Conservation (phyloP, 345 rosid genomes). For the Pistacia integerrima region DNA sequence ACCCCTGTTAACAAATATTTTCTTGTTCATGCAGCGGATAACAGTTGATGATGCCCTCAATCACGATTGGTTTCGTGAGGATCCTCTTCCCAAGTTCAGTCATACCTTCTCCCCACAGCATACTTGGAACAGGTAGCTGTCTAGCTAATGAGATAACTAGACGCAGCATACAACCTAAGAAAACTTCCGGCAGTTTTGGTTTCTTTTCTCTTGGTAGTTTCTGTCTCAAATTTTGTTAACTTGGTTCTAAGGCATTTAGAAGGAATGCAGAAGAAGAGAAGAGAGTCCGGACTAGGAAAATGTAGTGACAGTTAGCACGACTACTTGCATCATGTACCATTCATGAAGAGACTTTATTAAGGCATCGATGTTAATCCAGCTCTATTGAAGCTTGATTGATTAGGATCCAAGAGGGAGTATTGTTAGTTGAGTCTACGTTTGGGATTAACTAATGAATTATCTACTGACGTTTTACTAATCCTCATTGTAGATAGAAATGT, state of each 20-base stretch:
- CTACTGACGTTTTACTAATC: neutral
- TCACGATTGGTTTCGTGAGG: conserved; percentile 84
- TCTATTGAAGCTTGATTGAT: neutral
- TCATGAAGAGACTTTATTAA: neutral
- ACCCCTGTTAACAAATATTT: conserved; percentile 10
- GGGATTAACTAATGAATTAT: no score
- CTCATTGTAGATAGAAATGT: neutral
- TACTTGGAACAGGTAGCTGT: conserved; percentile 33
- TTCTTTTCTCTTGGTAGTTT: neutral
- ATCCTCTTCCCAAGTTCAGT: conserved; percentile 76
- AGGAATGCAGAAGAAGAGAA: neutral
- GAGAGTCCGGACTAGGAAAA: neutral
- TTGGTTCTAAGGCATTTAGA: neutral
- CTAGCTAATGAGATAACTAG: conserved; percentile 11
- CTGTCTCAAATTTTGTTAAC: neutral
- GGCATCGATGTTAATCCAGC: no score
- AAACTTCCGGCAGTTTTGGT: conserved; percentile 6
- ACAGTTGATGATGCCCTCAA: conserved; percentile 75
- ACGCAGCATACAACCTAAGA: conserved; percentile 9
- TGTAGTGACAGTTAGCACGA: neutral
- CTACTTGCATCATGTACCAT: neutral
- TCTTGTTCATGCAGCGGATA: conserved; percentile 58
- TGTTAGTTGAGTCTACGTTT: no score
- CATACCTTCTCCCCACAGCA: conserved; percentile 65
- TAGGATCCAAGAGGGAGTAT: neutral